phyloP scores from a whole-genome alignment of 2,329 filamentous ascomycete genomes.

The Phoma sp. region DNA sequence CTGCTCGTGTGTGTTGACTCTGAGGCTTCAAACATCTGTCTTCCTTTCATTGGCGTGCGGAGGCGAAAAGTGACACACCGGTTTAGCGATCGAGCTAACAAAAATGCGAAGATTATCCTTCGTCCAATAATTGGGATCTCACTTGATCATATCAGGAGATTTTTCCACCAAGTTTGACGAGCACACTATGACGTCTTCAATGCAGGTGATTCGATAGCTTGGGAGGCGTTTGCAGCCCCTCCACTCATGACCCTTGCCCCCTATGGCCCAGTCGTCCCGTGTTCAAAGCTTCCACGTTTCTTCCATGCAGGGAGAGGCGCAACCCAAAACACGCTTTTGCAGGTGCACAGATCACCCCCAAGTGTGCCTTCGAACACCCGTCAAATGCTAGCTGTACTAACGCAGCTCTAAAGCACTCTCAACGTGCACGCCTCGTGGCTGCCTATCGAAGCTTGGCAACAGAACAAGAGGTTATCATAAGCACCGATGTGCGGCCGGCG shows the following conservation, averaged over 20 bases:
- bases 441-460: constrained; percentile 5
- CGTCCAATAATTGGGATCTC: not conserved
- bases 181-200: not conserved
- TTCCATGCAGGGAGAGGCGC: constrained; percentile 14
- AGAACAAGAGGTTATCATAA: not conserved
- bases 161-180: not conserved
- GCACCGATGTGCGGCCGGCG: not conserved
- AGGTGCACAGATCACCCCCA: not conserved
- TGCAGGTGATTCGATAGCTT: not conserved
- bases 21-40: not conserved
- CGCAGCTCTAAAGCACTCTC: not conserved
- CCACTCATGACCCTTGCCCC: not conserved
- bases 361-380: not conserved
- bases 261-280: not conserved
- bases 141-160: not conserved
- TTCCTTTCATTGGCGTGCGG: not conserved
- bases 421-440: constrained; percentile 12
- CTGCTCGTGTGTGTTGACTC: not conserved
- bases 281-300: constrained; percentile 4
- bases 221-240: not conserved
- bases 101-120: not conserved
- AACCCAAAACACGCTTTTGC: constrained; percentile 3
- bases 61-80: no score
- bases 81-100: constrained; percentile 1
- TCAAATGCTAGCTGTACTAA: not conserved